Evolutionary conservation across 2,329 filamentous ascomycete genomes (phyloP).

Genomic region (Erysiphe neolycopersici): DNA sequence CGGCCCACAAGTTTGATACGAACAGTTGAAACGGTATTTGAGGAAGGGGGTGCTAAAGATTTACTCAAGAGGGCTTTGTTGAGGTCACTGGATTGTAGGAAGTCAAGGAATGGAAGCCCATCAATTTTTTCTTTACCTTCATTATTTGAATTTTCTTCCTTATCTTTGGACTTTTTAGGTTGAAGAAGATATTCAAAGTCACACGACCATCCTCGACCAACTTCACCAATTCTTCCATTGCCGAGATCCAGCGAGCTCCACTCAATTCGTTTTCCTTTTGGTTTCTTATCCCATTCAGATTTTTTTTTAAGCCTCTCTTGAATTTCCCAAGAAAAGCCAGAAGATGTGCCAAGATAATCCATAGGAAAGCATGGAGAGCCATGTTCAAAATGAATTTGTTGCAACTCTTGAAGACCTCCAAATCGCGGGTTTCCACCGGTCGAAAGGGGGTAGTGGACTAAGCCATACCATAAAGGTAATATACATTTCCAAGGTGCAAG

Average conservation of each 20-base stretch:
- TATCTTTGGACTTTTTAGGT: not conserved
- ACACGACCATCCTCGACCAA: constrained; percentile 59
- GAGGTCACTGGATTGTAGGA: not conserved
- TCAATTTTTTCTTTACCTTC: not conserved
- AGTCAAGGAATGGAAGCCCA: not conserved
- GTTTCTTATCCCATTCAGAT: constrained; percentile 44
- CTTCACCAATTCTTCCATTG: constrained; percentile 47
- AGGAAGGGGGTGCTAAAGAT: constrained; percentile 7
- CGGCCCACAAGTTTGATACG: constrained; percentile 39
- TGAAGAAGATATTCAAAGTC: constrained; percentile 38
- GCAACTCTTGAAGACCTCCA: constrained; percentile 53
- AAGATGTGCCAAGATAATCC: constrained; percentile 54
- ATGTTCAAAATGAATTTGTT: constrained; percentile 60
- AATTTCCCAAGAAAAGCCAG: constrained; percentile 55
- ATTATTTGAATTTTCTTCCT: not conserved
- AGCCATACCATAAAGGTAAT: constrained; percentile 54
- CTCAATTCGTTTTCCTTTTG: constrained; percentile 55
- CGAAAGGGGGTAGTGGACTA: constrained; percentile 59
- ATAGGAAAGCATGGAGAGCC: constrained; percentile 61
- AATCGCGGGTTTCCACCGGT: constrained; percentile 60
- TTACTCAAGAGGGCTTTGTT: constrained; percentile 8
- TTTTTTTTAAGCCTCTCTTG: constrained; percentile 32
- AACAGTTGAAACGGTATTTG: constrained; percentile 27
- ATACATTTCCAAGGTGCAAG: constrained; percentile 82
- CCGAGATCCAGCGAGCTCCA: constrained; percentile 55